phyloP scores from a whole-genome alignment of 139 green algal genomes.

The Micromonas pusilla region DNA sequence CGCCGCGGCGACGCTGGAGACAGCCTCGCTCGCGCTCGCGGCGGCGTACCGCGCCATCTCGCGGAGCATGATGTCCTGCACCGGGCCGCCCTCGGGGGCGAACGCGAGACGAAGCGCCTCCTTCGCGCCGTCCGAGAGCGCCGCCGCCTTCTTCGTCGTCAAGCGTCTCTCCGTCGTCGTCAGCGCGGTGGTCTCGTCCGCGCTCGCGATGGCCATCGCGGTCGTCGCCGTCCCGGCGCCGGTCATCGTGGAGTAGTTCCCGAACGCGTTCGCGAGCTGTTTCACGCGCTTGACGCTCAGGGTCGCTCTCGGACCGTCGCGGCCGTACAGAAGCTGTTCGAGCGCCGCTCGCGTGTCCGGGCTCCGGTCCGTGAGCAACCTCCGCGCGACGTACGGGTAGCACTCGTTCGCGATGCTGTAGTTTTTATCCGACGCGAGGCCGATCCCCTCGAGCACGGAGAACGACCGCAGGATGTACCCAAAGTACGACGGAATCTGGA shows the following conservation, averaged over 20 bases:
- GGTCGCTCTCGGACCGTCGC: not conserved
- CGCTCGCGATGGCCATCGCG: no score
- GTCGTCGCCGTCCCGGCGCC: no score
- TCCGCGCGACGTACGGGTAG: slow-evolving; percentile 39
- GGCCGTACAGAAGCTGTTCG: slow-evolving; percentile 36
- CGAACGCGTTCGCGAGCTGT: slow-evolving; percentile 31
- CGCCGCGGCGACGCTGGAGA: not conserved
- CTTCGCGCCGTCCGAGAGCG: slow-evolving; percentile 1
- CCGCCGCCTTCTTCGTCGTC: slow-evolving; percentile 8
- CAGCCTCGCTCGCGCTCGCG: not conserved
- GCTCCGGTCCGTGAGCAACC: slow-evolving; percentile 29
- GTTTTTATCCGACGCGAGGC: slow-evolving; percentile 30
- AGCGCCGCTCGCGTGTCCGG: slow-evolving; percentile 22
- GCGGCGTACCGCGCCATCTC: slow-evolving; percentile 22
- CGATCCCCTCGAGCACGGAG: slow-evolving; percentile 65
- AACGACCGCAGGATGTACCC: slow-evolving; percentile 50
- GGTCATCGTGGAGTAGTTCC: slow-evolving; percentile 29
- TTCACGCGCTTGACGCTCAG: slow-evolving; percentile 31
- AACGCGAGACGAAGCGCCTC: slow-evolving; percentile 30
- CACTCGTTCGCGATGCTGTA: slow-evolving; percentile 42
- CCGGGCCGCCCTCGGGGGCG: slow-evolving; percentile 20
- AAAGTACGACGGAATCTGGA: slow-evolving; percentile 43
- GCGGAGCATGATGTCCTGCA: slow-evolving; percentile 36
- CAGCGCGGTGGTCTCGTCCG: not conserved
- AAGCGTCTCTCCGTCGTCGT: not conserved